A percentile compares a stretch with the other conserved stretches of the same genome.
Conservation (phyloP, 164 flowering plant genomes). For the Berberis thunbergii region DNA sequence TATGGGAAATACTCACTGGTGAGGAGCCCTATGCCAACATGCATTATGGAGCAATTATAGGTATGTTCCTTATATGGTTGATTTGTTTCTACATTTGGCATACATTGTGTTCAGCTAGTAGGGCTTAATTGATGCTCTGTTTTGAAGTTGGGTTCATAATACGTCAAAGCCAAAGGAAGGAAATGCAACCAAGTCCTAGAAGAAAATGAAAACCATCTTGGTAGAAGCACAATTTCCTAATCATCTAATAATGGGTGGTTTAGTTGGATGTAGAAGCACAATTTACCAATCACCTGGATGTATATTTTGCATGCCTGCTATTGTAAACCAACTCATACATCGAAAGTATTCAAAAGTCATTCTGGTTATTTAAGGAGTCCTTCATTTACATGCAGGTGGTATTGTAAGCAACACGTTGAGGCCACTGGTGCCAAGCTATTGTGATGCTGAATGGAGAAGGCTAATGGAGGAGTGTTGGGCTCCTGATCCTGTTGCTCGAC, state of each 20-base stretch:
- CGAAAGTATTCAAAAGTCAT: not conserved
- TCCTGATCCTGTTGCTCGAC: constrained; percentile 58
- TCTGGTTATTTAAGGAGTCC: not conserved
- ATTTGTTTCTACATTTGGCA: not conserved
- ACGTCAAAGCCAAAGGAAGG: no score
- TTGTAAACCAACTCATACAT: not conserved
- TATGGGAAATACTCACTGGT: constrained; percentile 97
- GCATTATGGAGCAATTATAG: constrained; percentile 97
- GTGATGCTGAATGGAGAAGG: constrained; percentile 65
- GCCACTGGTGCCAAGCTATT: constrained; percentile 56
- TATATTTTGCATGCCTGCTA: not conserved
- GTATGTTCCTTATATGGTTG: constrained; percentile 19
- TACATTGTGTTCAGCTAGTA: not conserved
- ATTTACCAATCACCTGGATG: no score
- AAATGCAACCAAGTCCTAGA: no score
- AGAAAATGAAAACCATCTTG: no score
- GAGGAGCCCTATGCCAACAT: constrained; percentile 97
- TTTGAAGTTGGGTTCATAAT: not conserved
- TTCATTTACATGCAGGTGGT: constrained; percentile 42
- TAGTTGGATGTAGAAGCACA: no score
- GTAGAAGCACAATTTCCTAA: no score
- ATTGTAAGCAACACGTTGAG: constrained; percentile 70
- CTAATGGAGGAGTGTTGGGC: constrained; percentile 89
- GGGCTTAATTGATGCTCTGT: not conserved
- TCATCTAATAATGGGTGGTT: no score